phyloP scores from a whole-genome alignment of 129 eudicot species.

The Rutidosis leptorrhynchoides region DNA sequence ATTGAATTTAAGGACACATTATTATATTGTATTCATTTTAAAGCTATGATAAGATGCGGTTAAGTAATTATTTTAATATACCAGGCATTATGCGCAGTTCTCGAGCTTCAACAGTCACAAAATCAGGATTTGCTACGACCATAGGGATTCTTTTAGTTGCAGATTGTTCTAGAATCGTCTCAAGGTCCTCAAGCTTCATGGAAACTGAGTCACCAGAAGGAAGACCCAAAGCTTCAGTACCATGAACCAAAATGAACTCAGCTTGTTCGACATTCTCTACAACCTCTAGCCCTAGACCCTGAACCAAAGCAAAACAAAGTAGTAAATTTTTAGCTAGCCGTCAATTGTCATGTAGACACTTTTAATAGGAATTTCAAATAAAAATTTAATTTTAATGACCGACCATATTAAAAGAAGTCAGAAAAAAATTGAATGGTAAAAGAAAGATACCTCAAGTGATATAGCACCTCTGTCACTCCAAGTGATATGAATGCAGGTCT shows the following conservation, averaged over 20 bases:
- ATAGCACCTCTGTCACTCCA: slow-evolving; percentile 92
- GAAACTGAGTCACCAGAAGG: slow-evolving; percentile 71
- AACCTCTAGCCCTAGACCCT: slow-evolving; percentile 86
- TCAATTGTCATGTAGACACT: slow-evolving; percentile 5
- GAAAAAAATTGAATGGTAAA: not conserved
- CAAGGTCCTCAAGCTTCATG: slow-evolving; percentile 64
- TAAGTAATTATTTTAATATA: slow-evolving; percentile 12
- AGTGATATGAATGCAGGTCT: slow-evolving; percentile 87
- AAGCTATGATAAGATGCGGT: not conserved
- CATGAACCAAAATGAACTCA: slow-evolving; percentile 85
- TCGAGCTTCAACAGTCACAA: slow-evolving; percentile 92
- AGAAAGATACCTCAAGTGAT: slow-evolving; percentile 64
- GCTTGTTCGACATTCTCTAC: slow-evolving; percentile 77
- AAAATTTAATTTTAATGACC: too few species aligned
- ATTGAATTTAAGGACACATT: not conserved
- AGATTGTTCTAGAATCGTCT: slow-evolving; percentile 68
- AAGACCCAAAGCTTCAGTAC: slow-evolving; percentile 91
- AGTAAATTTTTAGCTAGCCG: slow-evolving; percentile 6
- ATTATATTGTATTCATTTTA: not conserved
- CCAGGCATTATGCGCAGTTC: slow-evolving; percentile 97
- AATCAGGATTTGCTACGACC: slow-evolving; percentile 99
- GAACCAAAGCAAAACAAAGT: slow-evolving; percentile 9
- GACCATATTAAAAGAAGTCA: too few species aligned
- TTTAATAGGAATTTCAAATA: too few species aligned
- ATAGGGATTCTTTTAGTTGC: slow-evolving; percentile 72